phyloP scores from a whole-genome alignment of 2,329 filamentous ascomycete species.

The Hymenotorrendiella dingleyae region DNA sequence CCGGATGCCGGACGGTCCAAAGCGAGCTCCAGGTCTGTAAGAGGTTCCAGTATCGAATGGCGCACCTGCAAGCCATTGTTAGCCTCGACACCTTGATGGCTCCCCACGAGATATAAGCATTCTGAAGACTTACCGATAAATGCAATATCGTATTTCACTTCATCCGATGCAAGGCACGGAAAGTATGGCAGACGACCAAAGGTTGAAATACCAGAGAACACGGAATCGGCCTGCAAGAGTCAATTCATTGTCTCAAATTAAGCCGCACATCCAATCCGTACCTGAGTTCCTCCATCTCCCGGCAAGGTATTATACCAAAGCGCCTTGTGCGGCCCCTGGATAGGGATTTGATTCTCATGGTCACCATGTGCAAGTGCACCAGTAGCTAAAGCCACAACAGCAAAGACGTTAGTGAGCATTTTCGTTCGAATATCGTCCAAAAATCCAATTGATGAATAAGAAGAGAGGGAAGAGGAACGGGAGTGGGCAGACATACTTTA shows the following conservation, averaged over 20 bases:
- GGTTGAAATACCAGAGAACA: constrained; percentile 83
- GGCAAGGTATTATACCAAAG: constrained; percentile 81
- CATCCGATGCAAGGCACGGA: constrained; percentile 65
- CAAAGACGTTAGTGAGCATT: constrained; percentile 26
- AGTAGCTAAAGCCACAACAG: constrained; percentile 20
- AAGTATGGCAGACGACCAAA: constrained; percentile 75
- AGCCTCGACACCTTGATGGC: constrained; percentile 10
- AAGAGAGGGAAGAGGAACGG: constrained; percentile 2
- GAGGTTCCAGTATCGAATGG: constrained; percentile 85
- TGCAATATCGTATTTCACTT: constrained; percentile 75
- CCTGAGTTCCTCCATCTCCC: constrained; percentile 79
- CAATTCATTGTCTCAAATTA: constrained; percentile 10
- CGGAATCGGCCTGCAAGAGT: constrained; percentile 64
- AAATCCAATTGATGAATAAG: not conserved
- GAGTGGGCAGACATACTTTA: constrained; percentile 12
- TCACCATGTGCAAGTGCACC: constrained; percentile 89
- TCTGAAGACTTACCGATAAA: constrained; percentile 58
- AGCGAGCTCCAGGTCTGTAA: constrained; percentile 76
- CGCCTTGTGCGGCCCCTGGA: constrained; percentile 60
- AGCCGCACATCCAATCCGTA: constrained; percentile 31
- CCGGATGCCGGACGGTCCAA: constrained; percentile 77
- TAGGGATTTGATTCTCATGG: constrained; percentile 56
- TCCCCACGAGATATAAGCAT: constrained; percentile 2
- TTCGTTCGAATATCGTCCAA: constrained; percentile 6
- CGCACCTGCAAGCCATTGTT: constrained; percentile 46